Evolutionary conservation across 2,329 filamentous ascomycete genomes (phyloP), one percentile per base, ranked within the genome.

Genomic region (Talaromyces atroroseus): DNA sequence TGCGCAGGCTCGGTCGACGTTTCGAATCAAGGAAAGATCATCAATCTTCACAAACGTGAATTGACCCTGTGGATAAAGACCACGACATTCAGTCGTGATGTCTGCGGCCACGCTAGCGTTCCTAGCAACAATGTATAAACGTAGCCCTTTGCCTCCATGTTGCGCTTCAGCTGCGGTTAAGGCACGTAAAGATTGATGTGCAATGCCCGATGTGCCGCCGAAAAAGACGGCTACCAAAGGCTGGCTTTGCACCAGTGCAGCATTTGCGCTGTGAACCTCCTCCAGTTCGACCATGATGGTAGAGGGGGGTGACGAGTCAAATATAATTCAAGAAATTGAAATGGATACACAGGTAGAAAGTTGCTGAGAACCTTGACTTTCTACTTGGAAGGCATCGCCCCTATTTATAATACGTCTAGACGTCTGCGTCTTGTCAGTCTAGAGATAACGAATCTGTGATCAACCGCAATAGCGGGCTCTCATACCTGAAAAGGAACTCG

Each of bases 21-120:
- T 52, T 18, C 40, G 46, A 20, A 57, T 49, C 44, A 57, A 42
- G 10, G 55, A 57, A n/a, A 57, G 55, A 18, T 57, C 55, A n/a
- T 48, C 55, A 10, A 48, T 34, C n/a, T 53, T 38, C 23, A 57
- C 18, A n/a, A 57, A 53, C 2, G 24, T 34, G n/a, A 44, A 57
- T 23, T 57, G 45, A 11, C 55, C 55, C 11, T 53, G 32, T 10
- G 45, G 24, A 26, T 52, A 57, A 6, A 53, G 23, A 3, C 32
- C 38, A 11, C 45, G 45, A 40, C 55, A 57, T 53, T 52, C 55
- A 20, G 45, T 38, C 1, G 53, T 26, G 8, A 57, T 49, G 3
- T 48, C 23, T 16, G 23, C 45, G 0, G 50, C 55, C 12, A 29
- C 45, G 32, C 20, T 44, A 7, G 55, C 44, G 20, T 57, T 57